phyloP scores from a whole-genome alignment of 352 stramenopile genomes.

The Phytophthora sojae region DNA sequence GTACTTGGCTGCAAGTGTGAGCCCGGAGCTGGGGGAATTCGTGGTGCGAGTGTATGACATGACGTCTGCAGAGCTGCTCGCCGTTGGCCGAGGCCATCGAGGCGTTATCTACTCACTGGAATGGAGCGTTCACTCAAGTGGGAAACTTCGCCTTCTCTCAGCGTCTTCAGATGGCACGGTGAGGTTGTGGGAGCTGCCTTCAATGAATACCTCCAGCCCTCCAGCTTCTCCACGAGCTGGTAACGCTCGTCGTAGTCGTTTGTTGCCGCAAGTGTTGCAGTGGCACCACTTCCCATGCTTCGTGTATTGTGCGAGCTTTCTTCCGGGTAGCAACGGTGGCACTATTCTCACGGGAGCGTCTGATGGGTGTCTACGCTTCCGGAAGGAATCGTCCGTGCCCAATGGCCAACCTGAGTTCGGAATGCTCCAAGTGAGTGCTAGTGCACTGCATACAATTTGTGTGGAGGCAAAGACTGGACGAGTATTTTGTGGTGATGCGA shows the following conservation, averaged over 20 bases:
- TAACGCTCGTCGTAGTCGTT: background rate
- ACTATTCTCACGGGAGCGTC: conserved; percentile 61
- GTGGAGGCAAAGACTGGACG: conserved; percentile 51
- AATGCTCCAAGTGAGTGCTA: conserved; percentile 36
- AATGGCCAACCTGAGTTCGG: conserved; percentile 22
- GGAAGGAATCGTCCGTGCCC: conserved; percentile 36
- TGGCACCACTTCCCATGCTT: conserved; percentile 74
- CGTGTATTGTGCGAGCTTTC: conserved; percentile 74
- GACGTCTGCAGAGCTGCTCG: conserved; percentile 44
- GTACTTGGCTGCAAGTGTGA: conserved; percentile 59
- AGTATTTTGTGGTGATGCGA: conserved; percentile 69
- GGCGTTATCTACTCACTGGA: conserved; percentile 69
- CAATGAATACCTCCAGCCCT: background rate
- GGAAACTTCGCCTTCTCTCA: conserved; percentile 46
- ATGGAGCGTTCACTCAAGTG: conserved; percentile 38
- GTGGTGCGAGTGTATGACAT: conserved; percentile 60
- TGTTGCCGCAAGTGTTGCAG: conserved; percentile 32
- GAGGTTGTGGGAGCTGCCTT: conserved; percentile 48
- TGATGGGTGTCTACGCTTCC: conserved; percentile 59
- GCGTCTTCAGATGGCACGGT: conserved; percentile 69
- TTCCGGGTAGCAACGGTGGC: conserved; percentile 33
- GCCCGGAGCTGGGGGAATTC: conserved; percentile 42
- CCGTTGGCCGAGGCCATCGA: conserved; percentile 54
- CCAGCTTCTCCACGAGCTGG: conserved; percentile 5
- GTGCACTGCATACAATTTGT: conserved; percentile 59